phyloP scores from a whole-genome alignment of 768 basidiomycete species.

The Leccinum pellstonianum region DNA sequence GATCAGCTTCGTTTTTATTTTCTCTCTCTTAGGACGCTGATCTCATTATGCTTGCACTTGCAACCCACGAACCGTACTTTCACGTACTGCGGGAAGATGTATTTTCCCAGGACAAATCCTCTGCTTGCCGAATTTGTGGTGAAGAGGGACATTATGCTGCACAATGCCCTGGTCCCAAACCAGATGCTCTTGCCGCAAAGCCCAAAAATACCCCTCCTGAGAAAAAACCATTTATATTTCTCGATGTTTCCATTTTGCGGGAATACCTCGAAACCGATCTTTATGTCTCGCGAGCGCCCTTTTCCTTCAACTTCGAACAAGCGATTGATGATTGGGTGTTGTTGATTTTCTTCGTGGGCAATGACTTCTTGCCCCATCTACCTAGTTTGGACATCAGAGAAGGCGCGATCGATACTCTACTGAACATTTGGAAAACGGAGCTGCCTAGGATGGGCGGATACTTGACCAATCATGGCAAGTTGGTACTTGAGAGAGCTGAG shows the following conservation, averaged over 20 bases:
- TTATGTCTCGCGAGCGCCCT: slow-evolving; percentile 69
- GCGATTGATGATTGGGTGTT: slow-evolving; percentile 99
- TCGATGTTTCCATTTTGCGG: slow-evolving; percentile 92
- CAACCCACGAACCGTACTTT: slow-evolving; percentile 98
- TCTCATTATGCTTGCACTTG: slow-evolving; percentile 96
- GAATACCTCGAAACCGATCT: slow-evolving; percentile 98
- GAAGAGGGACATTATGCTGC: slow-evolving; percentile 94
- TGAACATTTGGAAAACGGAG: slow-evolving; percentile 94
- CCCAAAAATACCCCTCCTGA: slow-evolving; percentile 52
- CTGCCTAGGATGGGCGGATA: slow-evolving; percentile 97
- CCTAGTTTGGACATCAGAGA: slow-evolving; percentile 98
- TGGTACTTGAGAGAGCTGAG: slow-evolving; percentile 83
- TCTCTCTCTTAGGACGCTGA: slow-evolving; percentile 79
- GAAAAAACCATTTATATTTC: slow-evolving; percentile 97
- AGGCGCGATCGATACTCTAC: slow-evolving; percentile 95
- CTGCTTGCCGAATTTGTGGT: slow-evolving; percentile 89
- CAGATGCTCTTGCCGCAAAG: slow-evolving; percentile 46
- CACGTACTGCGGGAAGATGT: slow-evolving; percentile 97
- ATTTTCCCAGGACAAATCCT: slow-evolving; percentile 79
- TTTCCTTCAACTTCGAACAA: slow-evolving; percentile 91
- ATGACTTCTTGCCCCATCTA: slow-evolving; percentile 96
- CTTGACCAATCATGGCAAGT: slow-evolving; percentile 86
- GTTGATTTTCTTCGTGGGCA: slow-evolving; percentile 99
- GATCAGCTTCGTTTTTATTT: slow-evolving; percentile 6
- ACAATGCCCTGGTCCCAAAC: slow-evolving; percentile 83